Evolutionary conservation across 2,329 filamentous ascomycete species (phyloP).

Genomic region (Endoconidiophora laricicola): DNA sequence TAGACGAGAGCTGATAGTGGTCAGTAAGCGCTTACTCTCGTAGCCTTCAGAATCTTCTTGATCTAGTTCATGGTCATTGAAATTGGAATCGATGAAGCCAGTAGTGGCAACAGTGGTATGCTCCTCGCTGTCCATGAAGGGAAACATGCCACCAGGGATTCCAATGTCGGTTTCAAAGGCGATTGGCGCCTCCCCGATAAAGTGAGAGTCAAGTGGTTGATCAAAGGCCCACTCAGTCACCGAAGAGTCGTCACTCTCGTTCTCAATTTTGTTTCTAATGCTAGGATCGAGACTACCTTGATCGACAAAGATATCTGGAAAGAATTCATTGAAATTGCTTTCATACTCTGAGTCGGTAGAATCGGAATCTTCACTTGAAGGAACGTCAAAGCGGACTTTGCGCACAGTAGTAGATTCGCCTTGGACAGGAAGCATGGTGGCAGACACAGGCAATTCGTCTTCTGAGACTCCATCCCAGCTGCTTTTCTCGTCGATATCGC

Average conservation of each 20-base stretch:
- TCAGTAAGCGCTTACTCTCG: slow-evolving; percentile 27
- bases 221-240: slow-evolving; percentile 46
- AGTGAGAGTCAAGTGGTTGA: slow-evolving; percentile 24
- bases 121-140: neutral
- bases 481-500: slow-evolving; percentile 10
- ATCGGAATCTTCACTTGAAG: slow-evolving; percentile 45
- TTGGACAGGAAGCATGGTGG: slow-evolving; percentile 10
- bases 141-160: slow-evolving; percentile 22
- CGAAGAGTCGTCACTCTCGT: slow-evolving; percentile 40
- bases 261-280: slow-evolving; percentile 58
- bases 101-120: neutral
- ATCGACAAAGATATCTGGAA: slow-evolving; percentile 63
- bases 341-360: slow-evolving; percentile 39
- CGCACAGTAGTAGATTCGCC: slow-evolving; percentile 33
- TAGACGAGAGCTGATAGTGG: neutral
- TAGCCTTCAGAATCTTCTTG: slow-evolving; percentile 33
- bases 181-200: neutral
- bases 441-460: neutral
- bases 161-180: slow-evolving; percentile 23
- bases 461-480: slow-evolving; percentile 8
- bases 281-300: slow-evolving; percentile 56
- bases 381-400: slow-evolving; percentile 58
- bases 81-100: neutral
- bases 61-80: slow-evolving; percentile 1
- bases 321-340: slow-evolving; percentile 42